Evolutionary conservation across 179 eudicot genomes (phyloP), one percentile per base, ranked within the genome.

Genomic region (Heliamphora pulchella): DNA sequence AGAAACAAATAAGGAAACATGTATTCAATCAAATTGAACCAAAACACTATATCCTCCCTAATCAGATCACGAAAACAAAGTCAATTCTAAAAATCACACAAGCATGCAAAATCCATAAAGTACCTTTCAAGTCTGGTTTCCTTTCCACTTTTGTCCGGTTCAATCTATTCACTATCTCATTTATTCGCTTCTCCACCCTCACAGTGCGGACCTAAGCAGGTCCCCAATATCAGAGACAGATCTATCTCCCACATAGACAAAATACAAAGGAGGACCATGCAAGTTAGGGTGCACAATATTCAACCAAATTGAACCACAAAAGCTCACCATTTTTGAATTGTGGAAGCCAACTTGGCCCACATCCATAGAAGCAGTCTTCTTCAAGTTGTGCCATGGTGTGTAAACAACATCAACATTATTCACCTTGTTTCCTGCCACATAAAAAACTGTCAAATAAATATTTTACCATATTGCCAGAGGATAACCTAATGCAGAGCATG

Each of bases 351-450:
- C 99, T 96, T 96, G 99, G 61, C 97, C 99, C 81, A 96, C 99
- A 89, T 96, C 99, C 99, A 96, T 96, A 61, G 99, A 93, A 20
- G 98, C 88, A 68, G 97, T 93, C 89, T 96, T 96, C 92, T 93
- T 96, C 87, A 96, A 84, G 84, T 96, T 96, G 65, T 88, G 86
- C 99, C 99, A 96, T 6, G 98, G 98, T 51, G 99, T 96, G 83
- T 96, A 96, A 81, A 96, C 99, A 83, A 96, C 92, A 87, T 96
- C 99, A 78, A 96, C 86, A 76, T 93, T 92, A 82, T 96, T 96
- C 83, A 93, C 97, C 86, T 96, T 96, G 82, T 96, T 95, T 79
- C 98, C 98, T 95, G 91, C 77, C 75, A 79, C 41, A 75, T 55
- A 63, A 76, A 61, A 77, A 68, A 18, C 55, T 10, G 31, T 54